phyloP scores from a whole-genome alignment of 129 eudicot species.

The Tanacetum coccineum region DNA sequence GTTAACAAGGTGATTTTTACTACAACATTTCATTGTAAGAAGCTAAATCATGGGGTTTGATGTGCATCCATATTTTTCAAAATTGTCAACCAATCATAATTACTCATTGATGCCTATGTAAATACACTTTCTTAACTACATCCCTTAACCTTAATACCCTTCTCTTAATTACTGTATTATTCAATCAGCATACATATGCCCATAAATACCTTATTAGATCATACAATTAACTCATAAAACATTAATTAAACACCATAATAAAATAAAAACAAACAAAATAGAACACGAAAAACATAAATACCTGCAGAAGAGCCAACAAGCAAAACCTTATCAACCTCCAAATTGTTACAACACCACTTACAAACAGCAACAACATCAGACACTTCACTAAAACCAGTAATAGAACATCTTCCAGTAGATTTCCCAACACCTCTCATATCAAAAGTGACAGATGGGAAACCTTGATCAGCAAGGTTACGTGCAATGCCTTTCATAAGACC shows the following conservation, averaged over 20 bases:
- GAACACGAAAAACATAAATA: conserved; percentile 8
- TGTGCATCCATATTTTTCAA: no score
- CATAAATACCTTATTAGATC: no score
- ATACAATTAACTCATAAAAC: background rate
- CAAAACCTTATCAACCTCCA: conserved; percentile 43
- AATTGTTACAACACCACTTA: conserved; percentile 51
- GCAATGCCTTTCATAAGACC: conserved; percentile 82
- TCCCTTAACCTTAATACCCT: no score
- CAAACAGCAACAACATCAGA: conserved; percentile 69
- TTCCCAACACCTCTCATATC: conserved; percentile 77
- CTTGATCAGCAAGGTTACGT: conserved; percentile 47
- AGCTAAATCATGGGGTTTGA: no score
- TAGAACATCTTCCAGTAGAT: conserved; percentile 63
- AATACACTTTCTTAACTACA: no score
- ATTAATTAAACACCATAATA: background rate
- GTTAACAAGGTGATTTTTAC: no score
- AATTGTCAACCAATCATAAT: no score
- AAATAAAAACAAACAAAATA: background rate
- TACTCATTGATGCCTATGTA: no score
- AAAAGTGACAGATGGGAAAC: conserved; percentile 54
- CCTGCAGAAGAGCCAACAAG: conserved; percentile 95
- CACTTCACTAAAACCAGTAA: conserved; percentile 82
- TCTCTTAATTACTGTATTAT: no score
- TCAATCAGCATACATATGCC: no score
- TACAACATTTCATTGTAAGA: no score